These are phyloP conservation scores for Iberis amara DNA, from an alignment of 441 rosid species.

Conservation along the genomic window DNA sequence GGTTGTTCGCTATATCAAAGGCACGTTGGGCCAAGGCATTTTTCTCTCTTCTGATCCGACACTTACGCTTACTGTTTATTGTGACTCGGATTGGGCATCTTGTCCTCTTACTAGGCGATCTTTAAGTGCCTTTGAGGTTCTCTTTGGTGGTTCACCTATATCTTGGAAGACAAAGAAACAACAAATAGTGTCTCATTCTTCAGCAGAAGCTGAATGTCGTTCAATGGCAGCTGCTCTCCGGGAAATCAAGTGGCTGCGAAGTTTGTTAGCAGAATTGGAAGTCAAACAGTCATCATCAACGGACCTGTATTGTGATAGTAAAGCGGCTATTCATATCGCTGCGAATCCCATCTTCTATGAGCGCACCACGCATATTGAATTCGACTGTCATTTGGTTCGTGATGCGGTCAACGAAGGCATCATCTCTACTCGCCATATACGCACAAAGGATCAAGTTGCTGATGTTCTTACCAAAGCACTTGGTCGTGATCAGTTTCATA, in stretches of 20 bases:
- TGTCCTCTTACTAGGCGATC: not conserved
- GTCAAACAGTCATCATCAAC: too few species aligned
- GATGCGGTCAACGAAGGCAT: too few species aligned
- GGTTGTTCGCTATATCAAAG: not conserved
- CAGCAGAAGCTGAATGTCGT: not conserved
- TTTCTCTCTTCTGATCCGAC: not conserved
- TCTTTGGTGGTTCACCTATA: not conserved
- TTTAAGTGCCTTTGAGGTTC: not conserved
- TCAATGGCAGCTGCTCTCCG: not conserved
- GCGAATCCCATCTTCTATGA: too few species aligned
- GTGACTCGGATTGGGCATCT: not conserved
- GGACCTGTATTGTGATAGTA: too few species aligned
- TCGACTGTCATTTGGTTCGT: too few species aligned
- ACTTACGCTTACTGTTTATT: not conserved
- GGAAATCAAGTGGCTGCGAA: not conserved
- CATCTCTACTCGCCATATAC: too few species aligned
- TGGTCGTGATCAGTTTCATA: too few species aligned
- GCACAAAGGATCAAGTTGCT: too few species aligned
- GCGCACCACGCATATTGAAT: too few species aligned
- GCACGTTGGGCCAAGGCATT: not conserved
- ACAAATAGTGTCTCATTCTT: not conserved
- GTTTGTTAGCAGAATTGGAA: too few species aligned
- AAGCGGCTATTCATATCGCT: too few species aligned
- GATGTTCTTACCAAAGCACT: too few species aligned
- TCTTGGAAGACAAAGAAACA: slow-evolving; percentile 4